Conservation (phyloP, 2,329 filamentous ascomycete genomes). For the Arthrobotrys pseudoclavata region DNA sequence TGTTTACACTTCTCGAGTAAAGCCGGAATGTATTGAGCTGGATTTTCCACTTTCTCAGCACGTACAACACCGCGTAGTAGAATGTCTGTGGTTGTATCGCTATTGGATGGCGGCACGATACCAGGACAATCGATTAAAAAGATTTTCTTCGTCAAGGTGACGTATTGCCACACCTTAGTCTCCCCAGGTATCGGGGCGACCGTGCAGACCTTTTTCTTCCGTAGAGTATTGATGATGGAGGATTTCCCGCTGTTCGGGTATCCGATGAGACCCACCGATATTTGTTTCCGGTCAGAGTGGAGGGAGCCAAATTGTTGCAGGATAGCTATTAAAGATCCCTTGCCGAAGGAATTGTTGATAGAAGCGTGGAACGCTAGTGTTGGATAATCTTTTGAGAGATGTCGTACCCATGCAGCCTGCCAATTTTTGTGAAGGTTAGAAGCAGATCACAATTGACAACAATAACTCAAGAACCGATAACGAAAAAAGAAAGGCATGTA, state of each 20-base stretch:
- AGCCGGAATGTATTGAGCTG: slow-evolving; percentile 92
- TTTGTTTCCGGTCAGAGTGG: slow-evolving; percentile 91
- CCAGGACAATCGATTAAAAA: slow-evolving; percentile 97
- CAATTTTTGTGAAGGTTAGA: slow-evolving; percentile 35
- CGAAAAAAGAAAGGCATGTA: slow-evolving; percentile 72
- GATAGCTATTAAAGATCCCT: slow-evolving; percentile 91
- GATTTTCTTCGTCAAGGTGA: slow-evolving; percentile 93
- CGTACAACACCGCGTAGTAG: slow-evolving; percentile 90
- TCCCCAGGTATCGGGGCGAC: slow-evolving; percentile 96
- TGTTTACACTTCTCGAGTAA: slow-evolving; percentile 84
- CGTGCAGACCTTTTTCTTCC: slow-evolving; percentile 93
- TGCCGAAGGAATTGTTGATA: slow-evolving; percentile 96
- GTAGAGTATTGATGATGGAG: slow-evolving; percentile 94
- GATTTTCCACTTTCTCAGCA: slow-evolving; percentile 95
- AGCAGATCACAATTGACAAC: slow-evolving; percentile 59
- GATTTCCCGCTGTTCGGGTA: slow-evolving; percentile 97
- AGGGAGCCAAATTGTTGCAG: slow-evolving; percentile 92
- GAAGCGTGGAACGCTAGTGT: slow-evolving; percentile 95
- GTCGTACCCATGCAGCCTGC: slow-evolving; percentile 92
- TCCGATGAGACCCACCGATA: slow-evolving; percentile 88
- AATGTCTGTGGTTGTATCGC: slow-evolving; percentile 87
- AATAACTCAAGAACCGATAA: background rate
- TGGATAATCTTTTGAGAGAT: slow-evolving; percentile 89
- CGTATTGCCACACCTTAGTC: slow-evolving; percentile 98
- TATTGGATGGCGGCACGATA: slow-evolving; percentile 89